Base-by-base conservation (phyloP, 768 basidiomycete genomes). In the Holtermanniella nyarrowii region DNA sequence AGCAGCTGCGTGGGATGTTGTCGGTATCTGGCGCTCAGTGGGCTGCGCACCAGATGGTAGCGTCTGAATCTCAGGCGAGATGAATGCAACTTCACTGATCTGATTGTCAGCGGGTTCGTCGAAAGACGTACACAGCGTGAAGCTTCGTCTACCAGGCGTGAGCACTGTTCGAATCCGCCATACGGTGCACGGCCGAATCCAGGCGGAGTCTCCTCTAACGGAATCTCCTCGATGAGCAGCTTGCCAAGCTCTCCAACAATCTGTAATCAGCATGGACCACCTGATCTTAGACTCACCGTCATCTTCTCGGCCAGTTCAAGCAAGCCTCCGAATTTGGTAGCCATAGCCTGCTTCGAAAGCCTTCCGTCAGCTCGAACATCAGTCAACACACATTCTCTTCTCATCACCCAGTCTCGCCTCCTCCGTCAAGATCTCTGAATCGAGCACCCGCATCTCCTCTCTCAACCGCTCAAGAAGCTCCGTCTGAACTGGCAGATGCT, bases 251-350 rank as follows among this genome's bases (percentile, higher is more conserved):
- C 75, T 14, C 78, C 78, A 23, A 77, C 76, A 31, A 79, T 76
- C 74, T 78, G n/a, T 5, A 65, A 37, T 7, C 31, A 7, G 31
- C 31, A 37, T 37, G 10, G 16, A 16, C 16, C 23, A 31, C 13
- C n/a, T 48, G 12, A 22, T 69, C 20, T 22, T 22, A 20, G 2
- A 24, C 75, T 50, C 45, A 77, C 76, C 13, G 70, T 73, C 50
- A 86, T 84, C 72, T 87, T 91, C 73, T 90, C 85, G 48, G 83
- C 84, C 51, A 80, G 82, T 69, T 95, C 90, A 42, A 82, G 70
- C 42, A 93, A 71, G 4, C 86, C 89, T 21, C 87, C 88, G 65
- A 91, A 90, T 74, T 93, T 91, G 61, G 86, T 72, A 0, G 80
- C 79, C 79, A 93, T 80, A 74, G 82, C 85, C 41, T 78, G 74